Base-by-base conservation (phyloP, 2,329 filamentous ascomycete species). In the Sphaerulina populicola region DNA sequence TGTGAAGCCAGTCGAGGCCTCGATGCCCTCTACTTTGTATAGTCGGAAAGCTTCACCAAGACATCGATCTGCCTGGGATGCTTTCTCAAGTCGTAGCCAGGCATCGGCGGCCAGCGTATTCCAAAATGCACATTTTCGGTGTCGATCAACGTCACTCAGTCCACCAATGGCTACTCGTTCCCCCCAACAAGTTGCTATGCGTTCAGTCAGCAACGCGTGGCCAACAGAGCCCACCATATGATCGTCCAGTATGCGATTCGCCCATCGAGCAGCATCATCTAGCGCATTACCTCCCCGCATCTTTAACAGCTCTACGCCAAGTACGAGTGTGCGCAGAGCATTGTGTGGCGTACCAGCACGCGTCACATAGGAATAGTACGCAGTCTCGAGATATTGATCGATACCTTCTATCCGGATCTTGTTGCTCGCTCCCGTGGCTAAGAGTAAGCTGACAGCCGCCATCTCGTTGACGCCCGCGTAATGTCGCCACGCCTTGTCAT, bases 401-500 rank as follows among this genome's bases (percentile, higher is more conserved):
- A 96, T 78, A 4, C 81, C 84, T 62, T 97, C 93, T 1, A 84
- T 74, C 54, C 91, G 82, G 27, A 80, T 81, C 66, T 90, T 95
- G 11, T 85, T 82, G 2, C 81, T 82, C 9, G 78, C 77, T 54
- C 86, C 80, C 0, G 87, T 82, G 62, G 85, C 83, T 54, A 98
- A 77, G 31, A 98, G 78, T 37, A 88, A 80, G 62, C 87, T 88
- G 10, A 96, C 72, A 4, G 88, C 90, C 29, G 86, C 85, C 91
- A 98, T 97, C 72, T 98, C 93, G 67, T 94, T 91, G 1, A 87
- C 85, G 3, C 87, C 91, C 0, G 93, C 93, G 66, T 96, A 88
- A 64, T 97, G 87, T 61, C 82, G 88, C 93, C 93, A 98, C 1
- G 93, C 94, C 68, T 97, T 97, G 66, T 96, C 90, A 65, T 93